phyloP scores from a whole-genome alignment of 176 grass and related monocot genomes.

The Phyllostachys edulis region DNA sequence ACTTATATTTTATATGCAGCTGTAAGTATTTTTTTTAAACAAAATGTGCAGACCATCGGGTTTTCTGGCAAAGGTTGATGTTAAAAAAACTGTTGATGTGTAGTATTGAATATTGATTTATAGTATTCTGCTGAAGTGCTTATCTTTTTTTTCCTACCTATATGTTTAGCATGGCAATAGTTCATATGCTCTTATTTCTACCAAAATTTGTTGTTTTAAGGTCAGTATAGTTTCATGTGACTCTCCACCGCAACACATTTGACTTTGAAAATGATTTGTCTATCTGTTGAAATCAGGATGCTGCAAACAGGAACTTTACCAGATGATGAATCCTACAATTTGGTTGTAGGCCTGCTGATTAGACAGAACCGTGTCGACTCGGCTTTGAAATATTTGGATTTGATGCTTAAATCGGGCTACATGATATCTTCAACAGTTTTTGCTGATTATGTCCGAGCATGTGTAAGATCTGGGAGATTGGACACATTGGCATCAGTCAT shows the following conservation, averaged over 20 bases:
- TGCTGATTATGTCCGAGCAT: constrained; percentile 57
- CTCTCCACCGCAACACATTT: constrained; percentile 1
- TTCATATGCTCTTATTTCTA: background rate
- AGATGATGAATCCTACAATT: constrained; percentile 94
- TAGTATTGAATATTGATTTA: background rate
- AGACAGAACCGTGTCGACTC: constrained; percentile 63
- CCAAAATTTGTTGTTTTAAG: constrained; percentile 10
- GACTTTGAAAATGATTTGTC: constrained; percentile 47
- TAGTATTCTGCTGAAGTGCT: background rate
- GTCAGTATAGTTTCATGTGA: constrained; percentile 5
- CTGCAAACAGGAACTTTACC: constrained; percentile 73
- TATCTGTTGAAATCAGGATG: constrained; percentile 91
- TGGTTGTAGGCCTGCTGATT: constrained; percentile 77
- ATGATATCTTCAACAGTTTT: constrained; percentile 55
- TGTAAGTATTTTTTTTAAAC: background rate
- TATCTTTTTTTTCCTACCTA: background rate
- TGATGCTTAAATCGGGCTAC: constrained; percentile 74
- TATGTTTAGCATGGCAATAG: background rate
- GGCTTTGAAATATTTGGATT: constrained; percentile 76
- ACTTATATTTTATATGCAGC: background rate
- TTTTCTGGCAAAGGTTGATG: background rate
- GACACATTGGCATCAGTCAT: constrained; percentile 75
- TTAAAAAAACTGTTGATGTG: background rate
- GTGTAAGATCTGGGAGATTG: constrained; percentile 68
- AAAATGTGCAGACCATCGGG: background rate